These are phyloP conservation scores for Trapa incisa DNA, from an alignment of 345 rosid genomes.

Conservation along the genomic window DNA sequence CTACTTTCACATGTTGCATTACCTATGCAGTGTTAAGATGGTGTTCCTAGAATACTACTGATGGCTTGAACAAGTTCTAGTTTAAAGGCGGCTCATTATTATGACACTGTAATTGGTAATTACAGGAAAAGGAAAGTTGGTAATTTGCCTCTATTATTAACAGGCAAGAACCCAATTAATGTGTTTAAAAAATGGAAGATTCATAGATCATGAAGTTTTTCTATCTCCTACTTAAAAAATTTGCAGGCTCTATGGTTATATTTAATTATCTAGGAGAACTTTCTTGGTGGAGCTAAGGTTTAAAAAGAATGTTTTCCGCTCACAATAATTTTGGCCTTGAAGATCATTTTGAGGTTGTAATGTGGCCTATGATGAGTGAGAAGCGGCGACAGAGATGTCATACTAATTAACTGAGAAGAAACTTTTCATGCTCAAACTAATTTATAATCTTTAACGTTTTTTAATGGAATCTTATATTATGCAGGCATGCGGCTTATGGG, in stretches of 20 bases:
- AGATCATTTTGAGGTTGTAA: not conserved
- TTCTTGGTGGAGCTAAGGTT: no score
- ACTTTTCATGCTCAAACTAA: not conserved
- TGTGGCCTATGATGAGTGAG: not conserved
- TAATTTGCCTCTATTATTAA: slow-evolving; percentile 43
- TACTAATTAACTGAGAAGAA: not conserved
- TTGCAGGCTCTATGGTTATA: not conserved
- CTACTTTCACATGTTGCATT: not conserved
- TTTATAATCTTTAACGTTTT: not conserved
- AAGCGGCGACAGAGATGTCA: not conserved
- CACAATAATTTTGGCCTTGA: no score
- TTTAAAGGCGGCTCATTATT: slow-evolving; percentile 27
- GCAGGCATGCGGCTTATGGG: slow-evolving; percentile 66
- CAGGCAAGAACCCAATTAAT: slow-evolving; percentile 41
- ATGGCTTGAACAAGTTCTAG: not conserved
- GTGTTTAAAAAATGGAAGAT: slow-evolving; percentile 16
- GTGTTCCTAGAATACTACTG: not conserved
- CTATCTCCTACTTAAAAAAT: not conserved
- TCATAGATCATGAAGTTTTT: slow-evolving; percentile 3
- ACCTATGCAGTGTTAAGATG: not conserved
- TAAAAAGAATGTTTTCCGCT: no score
- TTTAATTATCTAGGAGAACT: not conserved
- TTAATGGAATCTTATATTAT: not conserved
- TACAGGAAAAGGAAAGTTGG: slow-evolving; percentile 53
- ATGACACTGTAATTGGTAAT: slow-evolving; percentile 59